phyloP scores from a whole-genome alignment of 768 basidiomycete species.

The Xanthoconium stramineum region DNA sequence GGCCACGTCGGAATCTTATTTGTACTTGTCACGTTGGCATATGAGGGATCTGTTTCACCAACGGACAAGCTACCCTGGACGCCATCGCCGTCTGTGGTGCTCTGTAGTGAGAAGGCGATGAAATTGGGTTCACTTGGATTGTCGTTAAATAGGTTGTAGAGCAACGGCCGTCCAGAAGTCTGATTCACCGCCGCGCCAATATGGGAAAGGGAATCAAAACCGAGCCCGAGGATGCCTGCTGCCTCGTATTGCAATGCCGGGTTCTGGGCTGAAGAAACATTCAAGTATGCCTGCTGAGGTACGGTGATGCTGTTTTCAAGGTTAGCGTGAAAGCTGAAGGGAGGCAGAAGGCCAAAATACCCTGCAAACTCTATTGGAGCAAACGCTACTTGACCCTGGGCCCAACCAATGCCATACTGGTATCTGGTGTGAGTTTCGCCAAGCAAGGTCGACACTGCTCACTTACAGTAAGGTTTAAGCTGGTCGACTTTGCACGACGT shows the following conservation, averaged over 20 bases:
- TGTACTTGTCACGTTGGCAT: constrained; percentile 54
- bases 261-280: constrained; percentile 60
- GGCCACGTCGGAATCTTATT: constrained; percentile 75
- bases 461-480: constrained; percentile 61
- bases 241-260: constrained; percentile 73
- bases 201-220: constrained; percentile 72
- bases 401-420: constrained; percentile 83
- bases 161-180: constrained; percentile 63
- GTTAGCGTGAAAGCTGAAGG: constrained; percentile 9
- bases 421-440: background rate
- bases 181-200: constrained; percentile 61
- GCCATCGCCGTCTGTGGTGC: constrained; percentile 51
- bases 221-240: constrained; percentile 69
- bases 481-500: constrained; percentile 35
- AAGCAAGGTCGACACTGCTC: background rate
- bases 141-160: constrained; percentile 72
- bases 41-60: constrained; percentile 67
- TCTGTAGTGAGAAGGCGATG: constrained; percentile 72
- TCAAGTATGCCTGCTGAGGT: constrained; percentile 68
- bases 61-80: constrained; percentile 70
- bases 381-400: constrained; percentile 59
- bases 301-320: constrained; percentile 49
- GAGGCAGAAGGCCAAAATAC: constrained; percentile 36
- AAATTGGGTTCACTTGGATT: constrained; percentile 75
- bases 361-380: constrained; percentile 67